Percentiles rank a stretch among this genome's conserved stretches.
These are phyloP conservation scores for Thermomucor indicae-seudaticae DNA, from an alignment of 371 early-diverging fungal species.

Conservation along the genomic window DNA sequence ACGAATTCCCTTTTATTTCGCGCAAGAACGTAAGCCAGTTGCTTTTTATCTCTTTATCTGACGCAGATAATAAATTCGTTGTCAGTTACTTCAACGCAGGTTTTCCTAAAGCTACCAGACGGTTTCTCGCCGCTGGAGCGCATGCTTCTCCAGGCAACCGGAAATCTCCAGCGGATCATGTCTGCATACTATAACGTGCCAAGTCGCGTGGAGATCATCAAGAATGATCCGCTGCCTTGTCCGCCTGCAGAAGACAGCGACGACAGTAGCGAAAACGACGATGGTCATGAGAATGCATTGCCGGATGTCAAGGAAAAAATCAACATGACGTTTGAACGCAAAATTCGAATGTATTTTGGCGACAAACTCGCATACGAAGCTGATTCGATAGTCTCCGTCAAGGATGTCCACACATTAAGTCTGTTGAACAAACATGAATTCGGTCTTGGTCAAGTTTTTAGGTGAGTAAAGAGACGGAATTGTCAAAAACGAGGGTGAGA, in stretches of 20 bases:
- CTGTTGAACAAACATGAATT: conserved; percentile 41
- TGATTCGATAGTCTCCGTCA: conserved; percentile 35
- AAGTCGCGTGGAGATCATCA: conserved; percentile 34
- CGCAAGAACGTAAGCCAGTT: conserved; percentile 30
- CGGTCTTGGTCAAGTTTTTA: conserved; percentile 46
- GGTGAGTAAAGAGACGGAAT: conserved; percentile 17
- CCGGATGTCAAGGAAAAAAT: not conserved
- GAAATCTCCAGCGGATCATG: conserved; percentile 38
- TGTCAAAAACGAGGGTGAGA: not conserved
- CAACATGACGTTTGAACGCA: conserved; percentile 28
- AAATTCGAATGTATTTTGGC: conserved; percentile 38
- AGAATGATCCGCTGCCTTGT: conserved; percentile 17
- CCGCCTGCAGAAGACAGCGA: not conserved
- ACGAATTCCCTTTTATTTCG: conserved; percentile 33
- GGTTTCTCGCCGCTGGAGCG: conserved; percentile 38
- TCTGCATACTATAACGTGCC: conserved; percentile 46
- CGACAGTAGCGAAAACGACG: not conserved
- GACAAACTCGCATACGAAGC: conserved; percentile 37
- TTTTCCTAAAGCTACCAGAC: conserved; percentile 34
- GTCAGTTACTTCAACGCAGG: conserved; percentile 35
- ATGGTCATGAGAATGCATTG: not conserved
- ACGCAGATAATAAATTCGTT: not conserved
- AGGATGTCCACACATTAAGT: conserved; percentile 24
- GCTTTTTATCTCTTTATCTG: not conserved
- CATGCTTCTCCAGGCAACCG: conserved; percentile 38